Percentiles rank a stretch among this genome's conserved stretches.
These are phyloP conservation scores for Lanmaoa rubissima DNA, from an alignment of 768 basidiomycete species.

Conservation along the genomic window DNA sequence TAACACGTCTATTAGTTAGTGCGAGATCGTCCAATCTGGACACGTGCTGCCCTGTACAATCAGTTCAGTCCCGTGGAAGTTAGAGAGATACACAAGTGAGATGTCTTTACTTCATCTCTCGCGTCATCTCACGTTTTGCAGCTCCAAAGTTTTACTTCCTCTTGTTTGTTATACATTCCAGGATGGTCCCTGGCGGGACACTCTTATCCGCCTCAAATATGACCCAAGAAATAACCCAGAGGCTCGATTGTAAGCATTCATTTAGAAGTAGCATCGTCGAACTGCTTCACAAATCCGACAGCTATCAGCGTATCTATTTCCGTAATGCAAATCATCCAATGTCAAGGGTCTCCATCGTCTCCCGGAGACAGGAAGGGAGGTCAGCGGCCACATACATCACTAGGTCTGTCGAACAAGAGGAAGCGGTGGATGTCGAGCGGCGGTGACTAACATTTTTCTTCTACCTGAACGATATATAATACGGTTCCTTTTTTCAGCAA, in stretches of 20 bases:
- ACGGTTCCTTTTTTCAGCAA: conserved; percentile 36
- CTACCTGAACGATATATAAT: not conserved
- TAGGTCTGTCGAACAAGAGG: conserved; percentile 35
- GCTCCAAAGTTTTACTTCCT: conserved; percentile 80
- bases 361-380: conserved; percentile 54
- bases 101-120: not conserved
- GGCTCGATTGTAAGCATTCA: conserved; percentile 67
- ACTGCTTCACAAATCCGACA: conserved; percentile 32
- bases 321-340: conserved; percentile 84
- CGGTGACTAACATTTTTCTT: conserved; percentile 22
- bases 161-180: conserved; percentile 84
- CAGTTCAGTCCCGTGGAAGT: conserved; percentile 70
- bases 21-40: conserved; percentile 81
- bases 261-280: not conserved
- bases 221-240: conserved; percentile 78
- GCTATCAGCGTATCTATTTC: conserved; percentile 91
- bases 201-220: conserved; percentile 80
- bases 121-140: conserved; percentile 31
- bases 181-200: conserved; percentile 94
- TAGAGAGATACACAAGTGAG: conserved; percentile 75
- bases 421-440: conserved; percentile 30
- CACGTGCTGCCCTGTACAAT: conserved; percentile 79
- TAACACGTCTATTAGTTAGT: conserved; percentile 54
- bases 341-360: conserved; percentile 70
- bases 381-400: conserved; percentile 22